Percentiles rank a stretch among this genome's conserved stretches.
These are phyloP conservation scores for Hydnomerulius pinastri DNA, from an alignment of 768 basidiomycete genomes.

Conservation along the genomic window DNA sequence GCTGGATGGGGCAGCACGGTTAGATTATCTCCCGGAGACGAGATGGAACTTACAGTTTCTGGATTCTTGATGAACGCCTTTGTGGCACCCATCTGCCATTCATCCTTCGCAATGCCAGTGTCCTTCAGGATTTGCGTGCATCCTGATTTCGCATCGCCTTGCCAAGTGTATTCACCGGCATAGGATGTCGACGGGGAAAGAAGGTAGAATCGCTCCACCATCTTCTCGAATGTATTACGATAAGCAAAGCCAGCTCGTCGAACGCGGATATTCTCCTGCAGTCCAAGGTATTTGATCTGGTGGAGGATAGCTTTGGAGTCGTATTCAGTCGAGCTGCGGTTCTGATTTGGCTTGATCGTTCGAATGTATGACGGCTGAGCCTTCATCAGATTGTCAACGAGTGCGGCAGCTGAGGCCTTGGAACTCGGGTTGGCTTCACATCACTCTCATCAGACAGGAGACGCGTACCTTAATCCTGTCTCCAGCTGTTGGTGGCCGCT, in stretches of 20 bases:
- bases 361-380: slow-evolving; percentile 98
- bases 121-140: slow-evolving; percentile 93
- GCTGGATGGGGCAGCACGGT: slow-evolving; percentile 44
- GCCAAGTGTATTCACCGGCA: slow-evolving; percentile 98
- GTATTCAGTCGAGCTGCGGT: slow-evolving; percentile 89
- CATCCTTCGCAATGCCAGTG: slow-evolving; percentile 93
- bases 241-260: slow-evolving; percentile 98
- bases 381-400: slow-evolving; percentile 97
- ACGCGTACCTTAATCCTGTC: slow-evolving; percentile 88
- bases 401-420: slow-evolving; percentile 88
- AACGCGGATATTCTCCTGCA: slow-evolving; percentile 98
- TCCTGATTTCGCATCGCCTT: slow-evolving; percentile 85
- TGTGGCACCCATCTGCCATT: slow-evolving; percentile 99
- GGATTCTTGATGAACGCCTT: slow-evolving; percentile 99
- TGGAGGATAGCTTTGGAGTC: slow-evolving; percentile 94
- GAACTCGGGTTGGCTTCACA: background rate
- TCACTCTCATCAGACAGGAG: background rate
- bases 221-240: slow-evolving; percentile 97
- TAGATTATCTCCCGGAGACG: background rate
- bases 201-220: slow-evolving; percentile 98
- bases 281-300: slow-evolving; percentile 98
- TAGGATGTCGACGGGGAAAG: slow-evolving; percentile 95
- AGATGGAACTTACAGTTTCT: slow-evolving; percentile 69
- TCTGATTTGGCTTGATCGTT: slow-evolving; percentile 99
- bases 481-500: slow-evolving; percentile 95